phyloP scores from a whole-genome alignment of 2,329 filamentous ascomycete species.

The Beauveria medogensis region DNA sequence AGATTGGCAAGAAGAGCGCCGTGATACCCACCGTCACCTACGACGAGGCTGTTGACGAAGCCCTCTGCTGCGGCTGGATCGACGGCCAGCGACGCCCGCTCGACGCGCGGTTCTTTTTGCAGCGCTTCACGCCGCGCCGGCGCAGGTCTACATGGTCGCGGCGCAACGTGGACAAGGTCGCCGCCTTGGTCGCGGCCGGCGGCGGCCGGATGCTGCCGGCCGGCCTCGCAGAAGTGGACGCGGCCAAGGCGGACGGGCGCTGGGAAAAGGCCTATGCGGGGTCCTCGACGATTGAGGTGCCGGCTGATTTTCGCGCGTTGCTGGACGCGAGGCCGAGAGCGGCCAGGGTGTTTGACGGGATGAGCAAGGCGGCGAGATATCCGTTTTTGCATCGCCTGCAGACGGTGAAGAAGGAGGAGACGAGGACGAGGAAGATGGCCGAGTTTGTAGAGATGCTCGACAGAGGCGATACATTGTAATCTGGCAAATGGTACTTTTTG shows the following conservation, averaged over 20 bases:
- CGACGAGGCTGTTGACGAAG: conserved; percentile 45
- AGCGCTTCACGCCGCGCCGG: conserved; percentile 51
- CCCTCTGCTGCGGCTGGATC: conserved; percentile 56
- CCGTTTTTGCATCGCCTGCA: conserved; percentile 36
- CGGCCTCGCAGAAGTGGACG: conserved; percentile 42
- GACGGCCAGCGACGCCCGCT: conserved; percentile 43
- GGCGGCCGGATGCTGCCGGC: conserved; percentile 40
- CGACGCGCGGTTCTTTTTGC: conserved; percentile 39
- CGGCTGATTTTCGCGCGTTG: conserved; percentile 39
- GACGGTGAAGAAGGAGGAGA: conserved; percentile 31
- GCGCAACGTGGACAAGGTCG: conserved; percentile 48
- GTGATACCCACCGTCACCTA: conserved; percentile 37
- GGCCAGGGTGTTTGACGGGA: conserved; percentile 25
- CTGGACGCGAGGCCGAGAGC: conserved; percentile 26
- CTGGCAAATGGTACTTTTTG: neutral
- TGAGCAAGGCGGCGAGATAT: conserved; percentile 40
- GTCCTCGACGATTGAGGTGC: conserved; percentile 36
- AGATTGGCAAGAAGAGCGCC: conserved; percentile 40
- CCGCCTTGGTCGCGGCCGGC: conserved; percentile 28
- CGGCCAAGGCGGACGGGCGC: conserved; percentile 47
- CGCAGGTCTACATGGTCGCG: conserved; percentile 49
- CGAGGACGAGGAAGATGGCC: conserved; percentile 29
- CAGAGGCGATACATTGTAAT: conserved; percentile 22
- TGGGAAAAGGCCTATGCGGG: conserved; percentile 51
- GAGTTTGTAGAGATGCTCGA: conserved; percentile 33